A percentile compares a stretch with the other conserved stretches of the same genome.
Conservation (phyloP, 2,329 filamentous ascomycete species). For the Coleophoma crateriformis region DNA sequence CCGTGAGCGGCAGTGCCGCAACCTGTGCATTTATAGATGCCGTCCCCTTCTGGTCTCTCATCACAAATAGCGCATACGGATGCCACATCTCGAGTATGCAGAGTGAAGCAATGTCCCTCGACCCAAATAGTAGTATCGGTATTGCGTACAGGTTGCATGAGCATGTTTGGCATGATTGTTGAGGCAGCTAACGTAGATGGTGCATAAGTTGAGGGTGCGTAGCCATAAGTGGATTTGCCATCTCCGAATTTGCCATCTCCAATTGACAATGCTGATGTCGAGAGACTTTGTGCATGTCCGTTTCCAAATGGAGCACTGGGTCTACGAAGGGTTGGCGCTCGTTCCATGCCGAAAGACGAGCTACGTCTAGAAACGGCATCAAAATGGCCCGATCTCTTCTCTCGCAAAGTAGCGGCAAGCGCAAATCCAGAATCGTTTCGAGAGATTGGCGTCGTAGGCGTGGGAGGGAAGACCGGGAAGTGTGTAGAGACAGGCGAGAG, state of each 20-base stretch:
- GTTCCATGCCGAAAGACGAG: slow-evolving; percentile 84
- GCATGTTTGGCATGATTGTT: slow-evolving; percentile 81
- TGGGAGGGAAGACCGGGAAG: slow-evolving; percentile 71
- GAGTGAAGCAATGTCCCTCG: slow-evolving; percentile 76
- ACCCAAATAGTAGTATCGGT: slow-evolving; percentile 79
- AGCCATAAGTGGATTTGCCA: slow-evolving; percentile 45
- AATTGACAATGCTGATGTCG: slow-evolving; percentile 53
- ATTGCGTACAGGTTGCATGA: slow-evolving; percentile 72
- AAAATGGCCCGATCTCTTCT: slow-evolving; percentile 93
- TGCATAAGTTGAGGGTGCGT: slow-evolving; percentile 79
- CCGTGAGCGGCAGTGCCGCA: slow-evolving; percentile 54
- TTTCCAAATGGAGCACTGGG: slow-evolving; percentile 71
- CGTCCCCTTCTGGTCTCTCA: slow-evolving; percentile 60
- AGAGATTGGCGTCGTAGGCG: slow-evolving; percentile 74
- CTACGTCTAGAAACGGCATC: slow-evolving; percentile 71
- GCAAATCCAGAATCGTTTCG: slow-evolving; percentile 89
- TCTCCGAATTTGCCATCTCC: slow-evolving; percentile 7
- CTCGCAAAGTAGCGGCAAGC: slow-evolving; percentile 76
- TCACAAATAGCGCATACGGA: slow-evolving; percentile 70
- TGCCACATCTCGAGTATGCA: slow-evolving; percentile 51
- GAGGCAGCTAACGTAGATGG: slow-evolving; percentile 82
- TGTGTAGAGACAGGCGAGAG: slow-evolving; percentile 72
- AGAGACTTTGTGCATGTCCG: slow-evolving; percentile 58
- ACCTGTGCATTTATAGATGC: slow-evolving; percentile 67
- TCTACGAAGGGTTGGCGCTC: slow-evolving; percentile 59